Percentiles rank a stretch among this genome's conserved stretches.
phyloP scores from a whole-genome alignment of 1,284 basidiomycete species.

The Cryptococcus sp. region DNA sequence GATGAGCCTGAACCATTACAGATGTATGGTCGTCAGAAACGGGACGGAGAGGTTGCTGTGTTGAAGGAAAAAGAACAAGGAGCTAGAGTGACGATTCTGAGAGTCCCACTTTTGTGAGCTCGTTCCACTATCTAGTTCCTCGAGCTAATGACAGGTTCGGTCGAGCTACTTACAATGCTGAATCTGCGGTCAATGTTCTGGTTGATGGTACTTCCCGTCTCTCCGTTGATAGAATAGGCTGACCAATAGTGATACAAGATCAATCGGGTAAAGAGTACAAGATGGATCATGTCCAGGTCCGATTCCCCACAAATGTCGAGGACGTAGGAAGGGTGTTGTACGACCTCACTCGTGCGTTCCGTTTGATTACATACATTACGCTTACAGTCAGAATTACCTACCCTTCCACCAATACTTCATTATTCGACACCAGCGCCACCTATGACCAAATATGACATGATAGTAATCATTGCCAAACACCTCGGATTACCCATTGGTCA shows the following conservation, averaged over 20 bases:
- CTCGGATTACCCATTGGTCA: conserved; percentile 39
- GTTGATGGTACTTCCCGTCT: conserved; percentile 37
- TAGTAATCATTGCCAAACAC: conserved; percentile 36
- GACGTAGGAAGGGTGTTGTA: conserved; percentile 50
- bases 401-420: conserved; percentile 47
- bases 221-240: not conserved
- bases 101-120: conserved; percentile 47
- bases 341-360: conserved; percentile 40
- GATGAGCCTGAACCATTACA: conserved; percentile 51
- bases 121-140: not conserved
- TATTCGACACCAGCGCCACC: conserved; percentile 48
- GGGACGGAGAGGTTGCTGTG: conserved; percentile 40
- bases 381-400: conserved; percentile 20
- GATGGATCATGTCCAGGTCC: conserved; percentile 49
- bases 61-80: conserved; percentile 28
- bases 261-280: conserved; percentile 49
- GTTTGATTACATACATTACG: not conserved
- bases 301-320: conserved; percentile 52
- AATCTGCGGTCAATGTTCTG: conserved; percentile 51
- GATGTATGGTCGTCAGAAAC: conserved; percentile 49
- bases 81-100: conserved; percentile 40
- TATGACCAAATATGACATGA: conserved; percentile 54
- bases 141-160: conserved; percentile 45
- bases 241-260: conserved; percentile 40
- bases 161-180: conserved; percentile 45